Evolutionary conservation across 768 basidiomycete species (phyloP), one percentile per base, ranked within the genome.

Genomic region (Tephrocybe sp.): DNA sequence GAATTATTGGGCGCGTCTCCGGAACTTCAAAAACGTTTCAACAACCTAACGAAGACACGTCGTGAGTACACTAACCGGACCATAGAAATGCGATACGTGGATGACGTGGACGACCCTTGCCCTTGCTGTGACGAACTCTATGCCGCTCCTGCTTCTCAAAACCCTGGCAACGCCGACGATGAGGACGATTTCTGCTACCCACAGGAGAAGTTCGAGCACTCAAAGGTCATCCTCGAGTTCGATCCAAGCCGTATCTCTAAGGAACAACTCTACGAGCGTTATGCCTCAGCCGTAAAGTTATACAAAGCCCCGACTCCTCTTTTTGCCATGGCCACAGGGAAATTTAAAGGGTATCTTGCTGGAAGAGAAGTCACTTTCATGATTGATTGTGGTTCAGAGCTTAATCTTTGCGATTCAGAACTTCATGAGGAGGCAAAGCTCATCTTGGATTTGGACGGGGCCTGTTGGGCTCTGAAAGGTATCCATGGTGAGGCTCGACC

Each of bases 391-490:
- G 62, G 62, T 0, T 65, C 61, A 2, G 59, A 65, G n/a, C 53
- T 65, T 0, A 65, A 63, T 40, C 38, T 61, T 4, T 50, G 59
- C 19, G 40, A 57, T 0, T 13, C 39, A 2, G 16, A 43, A 0
- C 16, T 58, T 6, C 48, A 50, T 24, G 42, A 57, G 1, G 12
- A 24, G 3, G 45, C 55, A 1, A 16, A 24, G 3, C 18, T 59
- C 2, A 22, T 54, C 0, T 10, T 65, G 0, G 58, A 65, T 25
- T 30, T 52, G 3, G 63, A 66, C 21, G 63, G 66, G 0, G 25
- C 45, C 8, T 16, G 53, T 0, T 67, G 66, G 66, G 58, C 63
- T 0, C 49, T 67, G 1, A 57, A 55, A 30, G 66, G 64, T 0
- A 57, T 67, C 2, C 52, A 61, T 16, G 55, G 62, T 2, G 34